Base-by-base conservation (phyloP, 768 basidiomycete genomes). In the Myochromella boudieri region DNA sequence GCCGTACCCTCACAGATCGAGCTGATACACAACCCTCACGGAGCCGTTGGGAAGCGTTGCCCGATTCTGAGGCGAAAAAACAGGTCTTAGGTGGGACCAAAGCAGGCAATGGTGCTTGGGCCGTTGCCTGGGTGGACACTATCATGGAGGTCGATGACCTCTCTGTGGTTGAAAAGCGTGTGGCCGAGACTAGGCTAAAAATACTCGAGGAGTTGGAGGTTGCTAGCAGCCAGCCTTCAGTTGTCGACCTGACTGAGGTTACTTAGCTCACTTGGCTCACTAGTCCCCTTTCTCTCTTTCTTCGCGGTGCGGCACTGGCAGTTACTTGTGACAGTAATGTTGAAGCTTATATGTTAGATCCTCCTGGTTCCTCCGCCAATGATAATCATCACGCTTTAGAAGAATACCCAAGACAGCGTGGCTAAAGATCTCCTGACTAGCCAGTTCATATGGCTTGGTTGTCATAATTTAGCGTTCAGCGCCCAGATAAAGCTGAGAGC, bases 91-190 rank as follows among this genome's bases (percentile, higher is more conserved):
- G 87, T 0, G 87, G 86, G 2, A 78, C 83, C 0, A 88, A 87
- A 62, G 79, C 78, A 1, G 90, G 91, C 6, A 82, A 85, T 55
- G 82, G 80, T 0, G 88, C 85, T 3, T 92, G 91, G 91, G 87
- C 77, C 0, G 62, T 92, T 40, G 85, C 87, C 3, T 89, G 85
- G 80, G 73, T 91, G 15, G 90, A 91, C 55, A 80, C 77, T 0
- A 57, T 75, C 43, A 74, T 78, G 74, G 71, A 76, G 37, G 39
- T 55, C 4, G 45, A 51, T 42, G 21, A 32, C 28, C 26, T 25
- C 11, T 38, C 33, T 25, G 27, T 20, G 6, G 33, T 36, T 9
- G 42, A 54, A 18, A 26, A 14, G 6, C 46, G 45, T n/a, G 20
- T 42, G 1, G 14, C 45, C 20, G 36, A 10, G 4, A 32, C 18